phyloP scores from a whole-genome alignment of 1,139 yeast species.

The Entelexis paramagnoliae region DNA sequence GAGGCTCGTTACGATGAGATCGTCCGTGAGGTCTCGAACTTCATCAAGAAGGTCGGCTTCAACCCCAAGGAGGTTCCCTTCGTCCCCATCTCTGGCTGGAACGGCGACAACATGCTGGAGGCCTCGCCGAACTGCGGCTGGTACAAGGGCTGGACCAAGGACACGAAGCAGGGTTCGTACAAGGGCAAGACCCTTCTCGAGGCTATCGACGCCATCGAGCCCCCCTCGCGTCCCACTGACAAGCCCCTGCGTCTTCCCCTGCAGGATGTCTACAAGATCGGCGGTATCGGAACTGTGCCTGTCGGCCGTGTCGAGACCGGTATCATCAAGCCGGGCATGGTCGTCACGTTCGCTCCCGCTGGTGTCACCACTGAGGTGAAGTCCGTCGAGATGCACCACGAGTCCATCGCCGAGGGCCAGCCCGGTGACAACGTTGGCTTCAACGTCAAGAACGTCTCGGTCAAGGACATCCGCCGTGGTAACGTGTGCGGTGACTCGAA shows the following conservation, averaged over 20 bases:
- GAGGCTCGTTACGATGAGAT: constrained; percentile 73
- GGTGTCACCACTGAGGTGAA: constrained; percentile 89
- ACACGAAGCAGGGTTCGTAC: constrained; percentile 67
- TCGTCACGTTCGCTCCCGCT: constrained; percentile 83
- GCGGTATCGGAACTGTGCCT: constrained; percentile 92
- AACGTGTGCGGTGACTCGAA: constrained; percentile 93
- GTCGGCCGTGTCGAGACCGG: constrained; percentile 93
- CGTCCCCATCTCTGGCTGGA: constrained; percentile 91
- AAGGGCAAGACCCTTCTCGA: constrained; percentile 82
- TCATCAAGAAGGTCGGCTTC: constrained; percentile 89
- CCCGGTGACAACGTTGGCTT: constrained; percentile 95
- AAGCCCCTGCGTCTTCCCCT: constrained; percentile 87
- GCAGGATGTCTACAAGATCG: constrained; percentile 88
- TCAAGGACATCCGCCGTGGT: constrained; percentile 90
- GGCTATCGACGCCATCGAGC: constrained; percentile 80
- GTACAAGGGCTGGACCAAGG: constrained; percentile 88
- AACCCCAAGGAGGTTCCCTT: constrained; percentile 86
- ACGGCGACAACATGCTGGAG: constrained; percentile 91
- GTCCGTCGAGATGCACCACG: constrained; percentile 93
- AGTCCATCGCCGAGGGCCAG: constrained; percentile 69
- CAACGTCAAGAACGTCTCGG: constrained; percentile 92
- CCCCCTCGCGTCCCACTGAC: constrained; percentile 77
- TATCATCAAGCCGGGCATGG: constrained; percentile 85
- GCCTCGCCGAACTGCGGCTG: constrained; percentile 72
- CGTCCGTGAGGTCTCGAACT: constrained; percentile 72